Percentiles rank a stretch among this genome's conserved stretches.
phyloP scores from a whole-genome alignment of 306 rosid genomes.

The Medicago truncatula region DNA sequence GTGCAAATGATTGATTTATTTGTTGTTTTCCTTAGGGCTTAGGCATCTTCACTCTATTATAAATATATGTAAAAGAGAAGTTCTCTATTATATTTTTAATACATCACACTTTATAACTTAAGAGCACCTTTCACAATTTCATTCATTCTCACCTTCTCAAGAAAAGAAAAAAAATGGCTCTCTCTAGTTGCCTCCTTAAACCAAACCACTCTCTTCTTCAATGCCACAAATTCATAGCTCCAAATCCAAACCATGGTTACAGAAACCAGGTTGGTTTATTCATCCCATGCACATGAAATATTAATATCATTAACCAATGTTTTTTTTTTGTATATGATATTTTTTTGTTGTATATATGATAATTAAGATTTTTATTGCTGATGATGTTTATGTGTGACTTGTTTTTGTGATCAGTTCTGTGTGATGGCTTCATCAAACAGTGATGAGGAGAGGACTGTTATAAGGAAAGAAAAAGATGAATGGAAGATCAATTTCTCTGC shows the following conservation, averaged over 20 bases:
- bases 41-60: slow-evolving; percentile 2
- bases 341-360: neutral
- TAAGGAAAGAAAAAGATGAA: slow-evolving; percentile 55
- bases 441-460: slow-evolving; percentile 49
- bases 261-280: slow-evolving; percentile 60
- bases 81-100: neutral
- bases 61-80: slow-evolving; percentile 10
- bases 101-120: slow-evolving; percentile 3
- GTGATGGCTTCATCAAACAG: slow-evolving; percentile 59
- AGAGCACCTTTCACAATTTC: slow-evolving; percentile 11
- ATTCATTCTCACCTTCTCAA: slow-evolving; percentile 23
- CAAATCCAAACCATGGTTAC: slow-evolving; percentile 43
- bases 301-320: neutral
- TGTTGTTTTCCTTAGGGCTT: neutral
- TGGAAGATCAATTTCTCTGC: slow-evolving; percentile 65
- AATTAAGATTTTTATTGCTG: neutral
- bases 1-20: too few species aligned
- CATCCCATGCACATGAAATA: neutral
- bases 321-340: too few species aligned
- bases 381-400: slow-evolving; percentile 22
- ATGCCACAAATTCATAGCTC: slow-evolving; percentile 33
- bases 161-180: slow-evolving; percentile 60
- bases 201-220: slow-evolving; percentile 51
- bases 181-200: slow-evolving; percentile 50
- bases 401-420: slow-evolving; percentile 47